These are phyloP conservation scores for Pseudognaphalium luteoalbum DNA, from an alignment of 129 eudicot genomes.

Conservation along the genomic window DNA sequence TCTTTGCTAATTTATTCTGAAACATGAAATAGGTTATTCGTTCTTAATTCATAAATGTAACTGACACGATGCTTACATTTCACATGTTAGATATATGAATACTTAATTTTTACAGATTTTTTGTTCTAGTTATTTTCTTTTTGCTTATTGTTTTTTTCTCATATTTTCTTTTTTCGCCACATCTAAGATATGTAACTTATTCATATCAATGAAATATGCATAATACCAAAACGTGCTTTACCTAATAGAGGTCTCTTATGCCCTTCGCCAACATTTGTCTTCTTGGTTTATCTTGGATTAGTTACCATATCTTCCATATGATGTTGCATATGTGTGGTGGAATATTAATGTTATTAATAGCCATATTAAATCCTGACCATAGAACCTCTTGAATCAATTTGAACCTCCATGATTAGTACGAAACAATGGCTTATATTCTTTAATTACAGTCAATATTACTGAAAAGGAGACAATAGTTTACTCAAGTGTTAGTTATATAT, in stretches of 20 bases:
- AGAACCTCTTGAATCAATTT: neutral
- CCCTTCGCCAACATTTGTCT: neutral
- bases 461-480: neutral
- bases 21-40: neutral
- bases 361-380: neutral
- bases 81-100: neutral
- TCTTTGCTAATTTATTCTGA: neutral
- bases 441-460: neutral
- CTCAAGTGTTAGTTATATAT: neutral
- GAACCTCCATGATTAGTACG: neutral
- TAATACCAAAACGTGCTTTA: neutral
- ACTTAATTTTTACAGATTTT: neutral
- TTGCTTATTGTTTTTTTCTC: neutral
- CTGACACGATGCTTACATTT: neutral
- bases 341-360: neutral
- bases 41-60: neutral
- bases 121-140: neutral
- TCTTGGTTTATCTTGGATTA: neutral
- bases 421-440: neutral
- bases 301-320: neutral
- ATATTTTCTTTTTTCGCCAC: too few relatives aligned
- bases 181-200: too few relatives aligned
- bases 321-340: neutral
- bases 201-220: neutral
- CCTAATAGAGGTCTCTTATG: neutral